Evolutionary conservation across 768 basidiomycete genomes (phyloP), one percentile per base, ranked within the genome.

Genomic region (Daedaleopsis nitida): DNA sequence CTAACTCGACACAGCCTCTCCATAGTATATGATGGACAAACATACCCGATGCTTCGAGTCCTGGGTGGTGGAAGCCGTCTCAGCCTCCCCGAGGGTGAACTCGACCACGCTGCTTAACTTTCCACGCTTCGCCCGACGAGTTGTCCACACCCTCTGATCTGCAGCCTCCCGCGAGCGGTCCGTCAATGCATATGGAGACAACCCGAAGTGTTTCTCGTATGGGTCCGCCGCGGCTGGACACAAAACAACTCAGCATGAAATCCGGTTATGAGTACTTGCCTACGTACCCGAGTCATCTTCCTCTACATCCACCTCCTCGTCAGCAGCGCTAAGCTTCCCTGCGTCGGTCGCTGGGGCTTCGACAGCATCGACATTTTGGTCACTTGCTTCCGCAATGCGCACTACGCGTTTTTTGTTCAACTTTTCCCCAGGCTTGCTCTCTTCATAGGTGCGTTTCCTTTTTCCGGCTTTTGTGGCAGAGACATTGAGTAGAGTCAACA

Each of bases 401-500:
- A 76, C 54, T 21, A 75, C 71, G 66, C 81, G 84, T 54, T 86
- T 80, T 71, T 86, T 90, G 78, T 92, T 92, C 51, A 91, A 78
- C 70, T 92, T 93, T 67, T 80, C 78, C 1, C 79, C 58, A 5
- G 65, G 68, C 48, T 58, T 65, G 17, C 80, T 76, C 0, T 78
- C 73, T 19, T 73, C 73, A 21, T 65, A 67, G 0, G 63, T 32
- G 52, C 76, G 72, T 67, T 83, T 85, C 24, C 84, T 76, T 68
- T 89, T 92, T 32, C 78, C 77, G 3, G 83, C 75, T 69, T 88
- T 94, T 3, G 87, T 85, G 0, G 92, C 91, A 37, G 92, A 93
- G 3, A 95, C 91, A 70, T 97, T 98, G 5, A 97, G 80, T 1
- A 97, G 84, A 0, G 95, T 96, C 32, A 97, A 75, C 1, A 97